These are phyloP conservation scores for Backusella luteola DNA, from an alignment of 192 early-diverging fungal genomes.

Conservation along the genomic window DNA sequence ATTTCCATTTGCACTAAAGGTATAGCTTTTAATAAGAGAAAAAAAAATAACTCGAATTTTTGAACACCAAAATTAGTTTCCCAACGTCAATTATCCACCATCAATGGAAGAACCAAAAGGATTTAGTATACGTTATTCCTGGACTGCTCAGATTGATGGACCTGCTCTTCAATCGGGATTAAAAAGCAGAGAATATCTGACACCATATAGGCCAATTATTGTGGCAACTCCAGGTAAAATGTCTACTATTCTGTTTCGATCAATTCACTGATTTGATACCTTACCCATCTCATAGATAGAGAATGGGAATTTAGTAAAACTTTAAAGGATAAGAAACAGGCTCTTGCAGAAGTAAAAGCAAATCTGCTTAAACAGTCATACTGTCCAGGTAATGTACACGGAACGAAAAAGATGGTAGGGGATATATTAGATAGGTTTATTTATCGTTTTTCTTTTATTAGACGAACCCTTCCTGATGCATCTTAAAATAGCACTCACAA, in stretches of 20 bases:
- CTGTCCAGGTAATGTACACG: constrained; percentile 11
- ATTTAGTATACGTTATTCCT: constrained; percentile 30
- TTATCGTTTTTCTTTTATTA: neutral
- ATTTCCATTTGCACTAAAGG: constrained; percentile 43
- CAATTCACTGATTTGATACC: no score
- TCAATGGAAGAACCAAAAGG: constrained; percentile 39
- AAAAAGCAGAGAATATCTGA: constrained; percentile 36
- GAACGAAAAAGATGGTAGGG: no score
- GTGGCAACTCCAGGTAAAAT: constrained; percentile 33
- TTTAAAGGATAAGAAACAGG: constrained; percentile 29
- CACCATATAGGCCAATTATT: constrained; percentile 38
- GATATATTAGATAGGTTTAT: no score
- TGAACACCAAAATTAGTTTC: constrained; percentile 21
- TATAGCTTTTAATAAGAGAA: neutral
- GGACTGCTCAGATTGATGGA: constrained; percentile 36
- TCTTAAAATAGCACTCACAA: constrained; percentile 24
- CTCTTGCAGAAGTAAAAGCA: constrained; percentile 29
- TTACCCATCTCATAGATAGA: neutral
- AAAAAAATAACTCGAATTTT: neutral
- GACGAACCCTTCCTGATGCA: constrained; percentile 32
- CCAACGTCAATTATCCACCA: constrained; percentile 42
- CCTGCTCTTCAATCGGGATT: constrained; percentile 33
- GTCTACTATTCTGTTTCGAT: no score
- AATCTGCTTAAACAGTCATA: constrained; percentile 33
- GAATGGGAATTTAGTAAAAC: constrained; percentile 33